phyloP scores from a whole-genome alignment of 1,284 basidiomycete species.

The Pseudozyma pruni region DNA sequence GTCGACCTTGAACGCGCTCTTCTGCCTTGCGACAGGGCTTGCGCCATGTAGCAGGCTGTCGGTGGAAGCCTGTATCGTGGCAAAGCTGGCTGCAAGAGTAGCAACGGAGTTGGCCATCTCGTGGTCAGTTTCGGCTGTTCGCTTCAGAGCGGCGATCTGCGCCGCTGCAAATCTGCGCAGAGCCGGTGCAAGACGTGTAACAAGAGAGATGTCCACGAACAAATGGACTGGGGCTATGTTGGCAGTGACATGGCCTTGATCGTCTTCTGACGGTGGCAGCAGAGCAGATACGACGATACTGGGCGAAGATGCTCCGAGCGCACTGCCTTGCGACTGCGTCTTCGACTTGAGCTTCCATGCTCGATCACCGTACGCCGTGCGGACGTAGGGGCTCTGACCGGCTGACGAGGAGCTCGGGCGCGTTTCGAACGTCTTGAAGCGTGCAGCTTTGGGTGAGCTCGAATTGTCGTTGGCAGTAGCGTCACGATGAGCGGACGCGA shows the following conservation, averaged over 20 bases:
- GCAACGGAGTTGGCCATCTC: slow-evolving; percentile 29
- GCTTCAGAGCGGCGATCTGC: slow-evolving; percentile 16
- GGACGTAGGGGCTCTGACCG: slow-evolving; percentile 23
- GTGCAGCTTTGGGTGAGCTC: slow-evolving; percentile 12
- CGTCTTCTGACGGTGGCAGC: background rate
- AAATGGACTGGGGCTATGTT: slow-evolving; percentile 43
- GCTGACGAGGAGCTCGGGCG: slow-evolving; percentile 10
- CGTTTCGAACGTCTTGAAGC: slow-evolving; percentile 18
- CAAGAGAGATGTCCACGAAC: slow-evolving; percentile 51
- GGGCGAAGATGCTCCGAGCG: slow-evolving; percentile 1
- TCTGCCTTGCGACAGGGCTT: background rate
- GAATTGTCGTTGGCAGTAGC: background rate
- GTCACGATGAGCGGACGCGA: background rate
- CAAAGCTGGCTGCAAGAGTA: slow-evolving; percentile 36
- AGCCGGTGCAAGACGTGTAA: slow-evolving; percentile 42
- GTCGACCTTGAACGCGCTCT: slow-evolving; percentile 16
- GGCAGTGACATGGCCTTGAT: slow-evolving; percentile 11
- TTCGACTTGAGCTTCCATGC: slow-evolving; percentile 52
- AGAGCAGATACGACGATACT: slow-evolving; percentile 2
- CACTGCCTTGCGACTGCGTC: background rate
- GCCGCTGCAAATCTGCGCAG: slow-evolving; percentile 28
- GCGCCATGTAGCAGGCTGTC: slow-evolving; percentile 9
- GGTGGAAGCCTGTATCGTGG: slow-evolving; percentile 30
- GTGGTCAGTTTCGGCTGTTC: background rate
- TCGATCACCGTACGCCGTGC: slow-evolving; percentile 41